Evolutionary conservation across 352 stramenopile species (phyloP).

Genomic region (Peronospora destructor): DNA sequence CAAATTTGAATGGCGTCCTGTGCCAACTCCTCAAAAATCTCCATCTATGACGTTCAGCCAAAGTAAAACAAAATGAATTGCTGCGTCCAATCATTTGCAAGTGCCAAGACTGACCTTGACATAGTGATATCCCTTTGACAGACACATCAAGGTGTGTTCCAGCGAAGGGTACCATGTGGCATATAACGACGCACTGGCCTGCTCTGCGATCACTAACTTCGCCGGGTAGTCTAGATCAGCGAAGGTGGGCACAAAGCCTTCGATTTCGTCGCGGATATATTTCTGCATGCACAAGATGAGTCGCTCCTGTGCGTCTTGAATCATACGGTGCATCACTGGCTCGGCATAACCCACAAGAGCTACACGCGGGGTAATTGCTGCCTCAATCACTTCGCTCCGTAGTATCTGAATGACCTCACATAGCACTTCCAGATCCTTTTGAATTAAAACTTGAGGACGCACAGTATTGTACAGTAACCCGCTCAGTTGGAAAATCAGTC

Average conservation of each 20-base stretch:
- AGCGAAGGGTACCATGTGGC: conserved; percentile 79
- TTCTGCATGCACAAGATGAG: conserved; percentile 81
- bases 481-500: conserved; percentile 73
- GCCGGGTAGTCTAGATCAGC: conserved; percentile 67
- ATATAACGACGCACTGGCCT: conserved; percentile 44
- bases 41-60: conserved; percentile 35
- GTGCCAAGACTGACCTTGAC: conserved; percentile 46
- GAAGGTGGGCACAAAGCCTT: conserved; percentile 52
- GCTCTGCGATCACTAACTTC: conserved; percentile 39
- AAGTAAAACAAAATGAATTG: background rate
- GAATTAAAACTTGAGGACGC: conserved; percentile 55
- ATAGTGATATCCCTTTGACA: conserved; percentile 83
- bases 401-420: conserved; percentile 79
- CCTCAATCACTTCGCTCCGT: conserved; percentile 71
- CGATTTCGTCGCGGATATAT: conserved; percentile 78
- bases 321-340: conserved; percentile 77
- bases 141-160: conserved; percentile 73
- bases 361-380: conserved; percentile 47
- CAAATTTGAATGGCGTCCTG: conserved; percentile 81
- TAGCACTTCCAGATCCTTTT: conserved; percentile 70
- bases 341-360: conserved; percentile 49
- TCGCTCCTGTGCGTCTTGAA: conserved; percentile 76
- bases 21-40: conserved; percentile 81
- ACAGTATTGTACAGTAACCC: conserved; percentile 63
- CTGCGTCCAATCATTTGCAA: background rate